phyloP scores from a whole-genome alignment of 805 yeast species.

The Cyberlindnera japonica region DNA sequence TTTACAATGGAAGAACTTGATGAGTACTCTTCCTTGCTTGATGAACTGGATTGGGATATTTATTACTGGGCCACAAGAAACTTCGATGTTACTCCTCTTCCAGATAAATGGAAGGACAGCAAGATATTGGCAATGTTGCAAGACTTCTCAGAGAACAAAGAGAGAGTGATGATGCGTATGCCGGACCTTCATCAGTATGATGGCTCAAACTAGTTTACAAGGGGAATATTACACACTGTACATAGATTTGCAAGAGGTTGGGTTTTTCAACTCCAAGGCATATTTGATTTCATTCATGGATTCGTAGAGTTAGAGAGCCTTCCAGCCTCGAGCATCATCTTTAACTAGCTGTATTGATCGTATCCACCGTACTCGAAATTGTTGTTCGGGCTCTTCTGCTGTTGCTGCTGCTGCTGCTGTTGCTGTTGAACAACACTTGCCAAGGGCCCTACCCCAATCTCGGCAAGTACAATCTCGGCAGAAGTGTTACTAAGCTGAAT shows the following conservation, averaged over 20 bases:
- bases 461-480: conserved; percentile 72
- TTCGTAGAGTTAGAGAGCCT: neutral
- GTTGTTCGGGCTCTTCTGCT: conserved; percentile 26
- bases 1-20: conserved; percentile 65
- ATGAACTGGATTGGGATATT: conserved; percentile 98
- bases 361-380: conserved; percentile 38
- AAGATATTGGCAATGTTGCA: conserved; percentile 62
- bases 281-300: neutral
- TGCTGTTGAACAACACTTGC: conserved; percentile 34
- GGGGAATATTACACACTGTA: too few species aligned
- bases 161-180: conserved; percentile 77
- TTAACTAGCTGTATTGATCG: conserved; percentile 30
- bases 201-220: too few species aligned
- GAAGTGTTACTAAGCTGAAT: conserved; percentile 58
- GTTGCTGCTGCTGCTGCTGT: conserved; percentile 9
- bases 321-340: neutral
- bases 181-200: conserved; percentile 48
- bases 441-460: conserved; percentile 80
- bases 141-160: conserved; percentile 68
- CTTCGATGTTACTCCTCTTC: conserved; percentile 76
- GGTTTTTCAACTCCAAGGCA: neutral
- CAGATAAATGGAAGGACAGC: conserved; percentile 77
- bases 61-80: conserved; percentile 96
- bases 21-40: conserved; percentile 81
- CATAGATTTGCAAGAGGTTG: conserved; percentile 1